Conservation (phyloP, 345 rosid genomes). For the Erysimum cheiranthoides region DNA sequence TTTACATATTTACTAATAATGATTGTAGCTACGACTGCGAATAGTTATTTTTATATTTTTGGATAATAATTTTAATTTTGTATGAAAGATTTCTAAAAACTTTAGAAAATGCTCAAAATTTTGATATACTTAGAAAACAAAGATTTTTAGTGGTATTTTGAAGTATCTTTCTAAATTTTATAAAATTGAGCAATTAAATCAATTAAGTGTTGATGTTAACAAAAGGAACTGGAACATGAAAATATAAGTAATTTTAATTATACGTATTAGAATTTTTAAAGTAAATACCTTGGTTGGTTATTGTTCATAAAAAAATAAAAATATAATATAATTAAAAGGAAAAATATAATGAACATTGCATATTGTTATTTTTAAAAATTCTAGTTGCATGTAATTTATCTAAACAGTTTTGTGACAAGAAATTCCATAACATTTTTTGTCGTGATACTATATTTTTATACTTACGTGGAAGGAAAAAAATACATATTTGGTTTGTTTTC, state of each 20-base stretch:
- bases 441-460: slow-evolving; percentile 9
- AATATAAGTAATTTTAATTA: background rate
- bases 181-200: background rate
- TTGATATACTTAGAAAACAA: background rate
- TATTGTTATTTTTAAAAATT: background rate
- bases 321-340: background rate
- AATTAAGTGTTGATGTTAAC: background rate
- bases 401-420: slow-evolving; percentile 3
- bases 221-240: background rate
- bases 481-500: slow-evolving; percentile 30
- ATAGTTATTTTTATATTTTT: background rate
- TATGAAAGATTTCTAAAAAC: background rate
- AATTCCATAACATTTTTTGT: background rate
- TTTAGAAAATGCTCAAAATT: background rate
- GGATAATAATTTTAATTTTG: background rate
- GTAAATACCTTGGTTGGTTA: background rate
- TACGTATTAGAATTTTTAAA: background rate
- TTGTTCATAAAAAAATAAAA: background rate
- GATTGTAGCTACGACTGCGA: background rate
- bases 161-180: background rate
- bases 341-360: background rate
- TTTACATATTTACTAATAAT: background rate
- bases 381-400: background rate
- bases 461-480: background rate
- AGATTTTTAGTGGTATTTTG: background rate